Conservation (phyloP, 139 green algal species). For the Micromonas pusilla region DNA sequence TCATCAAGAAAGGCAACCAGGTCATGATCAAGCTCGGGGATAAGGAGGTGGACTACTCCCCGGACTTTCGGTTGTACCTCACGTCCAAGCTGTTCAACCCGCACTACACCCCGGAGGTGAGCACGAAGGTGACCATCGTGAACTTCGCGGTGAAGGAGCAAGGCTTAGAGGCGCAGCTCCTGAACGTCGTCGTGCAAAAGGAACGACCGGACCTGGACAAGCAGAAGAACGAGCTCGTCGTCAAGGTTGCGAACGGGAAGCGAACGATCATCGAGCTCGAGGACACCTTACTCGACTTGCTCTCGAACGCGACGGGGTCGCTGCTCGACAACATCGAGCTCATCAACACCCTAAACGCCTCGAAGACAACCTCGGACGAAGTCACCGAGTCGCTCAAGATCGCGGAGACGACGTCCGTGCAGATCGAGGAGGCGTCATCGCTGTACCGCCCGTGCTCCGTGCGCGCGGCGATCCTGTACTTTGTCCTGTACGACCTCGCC, state of each 20-base stretch:
- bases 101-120: slow-evolving; percentile 77
- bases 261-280: slow-evolving; percentile 69
- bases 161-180: slow-evolving; percentile 74
- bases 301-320: slow-evolving; percentile 59
- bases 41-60: slow-evolving; percentile 76
- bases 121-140: slow-evolving; percentile 61
- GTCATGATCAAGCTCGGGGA: slow-evolving; percentile 75
- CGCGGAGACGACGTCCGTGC: slow-evolving; percentile 61
- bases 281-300: slow-evolving; percentile 68
- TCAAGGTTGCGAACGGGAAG: slow-evolving; percentile 71
- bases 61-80: slow-evolving; percentile 77
- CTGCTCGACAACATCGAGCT: slow-evolving; percentile 76
- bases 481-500: slow-evolving; percentile 72
- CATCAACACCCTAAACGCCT: slow-evolving; percentile 70
- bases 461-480: slow-evolving; percentile 65
- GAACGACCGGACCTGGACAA: slow-evolving; percentile 74
- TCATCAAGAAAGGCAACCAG: slow-evolving; percentile 70
- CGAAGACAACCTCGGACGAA: slow-evolving; percentile 72
- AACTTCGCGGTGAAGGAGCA: slow-evolving; percentile 71
- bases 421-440: slow-evolving; percentile 60
- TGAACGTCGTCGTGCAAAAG: slow-evolving; percentile 64
- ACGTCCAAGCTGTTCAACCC: slow-evolving; percentile 82
- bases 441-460: slow-evolving; percentile 61
- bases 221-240: slow-evolving; percentile 84
- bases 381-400: slow-evolving; percentile 57